phyloP scores from a whole-genome alignment of 305 asterid genomes.

The Solanum aculeatissimum region DNA sequence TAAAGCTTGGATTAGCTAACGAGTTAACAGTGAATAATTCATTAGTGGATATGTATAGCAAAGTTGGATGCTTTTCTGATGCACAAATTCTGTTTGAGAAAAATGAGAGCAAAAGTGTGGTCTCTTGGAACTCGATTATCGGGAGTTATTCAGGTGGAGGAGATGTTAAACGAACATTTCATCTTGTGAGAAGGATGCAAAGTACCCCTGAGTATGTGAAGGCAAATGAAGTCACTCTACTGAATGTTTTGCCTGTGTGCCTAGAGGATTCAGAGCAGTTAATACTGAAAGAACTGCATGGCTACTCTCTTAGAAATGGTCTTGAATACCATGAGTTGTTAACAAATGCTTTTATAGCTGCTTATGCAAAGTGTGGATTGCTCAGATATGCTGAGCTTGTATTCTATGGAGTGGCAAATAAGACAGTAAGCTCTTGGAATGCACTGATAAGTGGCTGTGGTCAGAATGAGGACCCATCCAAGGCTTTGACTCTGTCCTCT shows the following conservation, averaged over 20 bases:
- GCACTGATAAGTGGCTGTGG: constrained; percentile 16
- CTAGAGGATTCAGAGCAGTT: constrained; percentile 7
- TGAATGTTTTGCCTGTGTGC: constrained; percentile 14
- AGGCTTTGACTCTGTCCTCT: constrained; percentile 1
- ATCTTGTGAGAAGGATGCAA: constrained; percentile 14
- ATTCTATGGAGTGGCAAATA: constrained; percentile 1
- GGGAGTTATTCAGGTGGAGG: constrained; percentile 18
- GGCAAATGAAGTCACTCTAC: constrained; percentile 14
- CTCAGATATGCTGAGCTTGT: constrained; percentile 6
- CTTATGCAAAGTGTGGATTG: constrained; percentile 17
- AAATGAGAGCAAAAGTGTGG: constrained; percentile 10
- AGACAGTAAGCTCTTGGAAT: constrained; percentile 21
- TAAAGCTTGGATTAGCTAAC: constrained; percentile 9
- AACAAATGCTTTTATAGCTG: constrained; percentile 16
- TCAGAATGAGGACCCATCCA: constrained; percentile 1
- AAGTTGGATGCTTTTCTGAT: constrained; percentile 13
- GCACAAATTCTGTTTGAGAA: constrained; percentile 7
- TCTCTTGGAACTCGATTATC: constrained; percentile 26
- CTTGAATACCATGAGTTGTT: constrained; percentile 3
- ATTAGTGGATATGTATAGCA: constrained; percentile 21
- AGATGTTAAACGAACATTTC: constrained; percentile 9
- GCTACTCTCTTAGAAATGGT: constrained; percentile 11
- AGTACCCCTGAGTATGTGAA: not conserved
- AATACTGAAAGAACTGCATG: constrained; percentile 19
- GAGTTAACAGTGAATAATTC: constrained; percentile 14